Base-by-base conservation (phyloP, 495 filamentous ascomycete genomes). In the Rhizodiscina lignyota region DNA sequence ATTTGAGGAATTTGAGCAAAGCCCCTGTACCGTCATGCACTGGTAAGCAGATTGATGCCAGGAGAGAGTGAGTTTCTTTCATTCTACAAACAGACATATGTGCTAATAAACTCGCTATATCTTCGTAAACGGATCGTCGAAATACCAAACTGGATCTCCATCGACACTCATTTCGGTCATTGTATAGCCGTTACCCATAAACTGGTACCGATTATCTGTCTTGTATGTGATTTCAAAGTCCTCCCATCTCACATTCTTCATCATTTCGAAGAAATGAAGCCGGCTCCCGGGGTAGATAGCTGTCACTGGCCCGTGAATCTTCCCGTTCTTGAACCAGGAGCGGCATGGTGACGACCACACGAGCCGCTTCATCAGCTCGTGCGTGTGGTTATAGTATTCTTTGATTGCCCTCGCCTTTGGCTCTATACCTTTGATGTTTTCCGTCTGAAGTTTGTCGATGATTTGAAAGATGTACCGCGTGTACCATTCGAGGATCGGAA, bases 391-490 rank as follows among this genome's bases (percentile, higher is more conserved):
- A 6, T 57, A 60, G 37, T 71, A 68, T 3, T 53, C 57, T 17
- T 48, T 38, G 6, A 67, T 57, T 2, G 60, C 61, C 4, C 63
- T 56, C 21, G 21, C 43, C 23, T 56, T 58, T 2, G 59, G 56
- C 11, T 47, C 26, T 30, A 52, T 50, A 10, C 26, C 35, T 11
- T 41, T 36, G 35, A 50, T 47, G 36, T 55, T 55, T 35, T 55
- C 29, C 4, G 49, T 55, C 30, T 55, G 52, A 34, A 40, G 47
- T 42, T 67, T 67, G 21, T 49, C 44, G 19, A 67, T 48, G n/a
- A 65, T 57, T 33, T 57, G 45, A 0, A 63, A 54, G 48, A 72
- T 60, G 39, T 72, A 71, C 30, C 69, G 66, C 6, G 63, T 52
- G 13, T 55, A 48, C 19, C 50, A 59, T 38, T 71, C 70, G 4